Base-by-base conservation (phyloP, 768 basidiomycete species). In the Sporobolomyces phaffii region DNA sequence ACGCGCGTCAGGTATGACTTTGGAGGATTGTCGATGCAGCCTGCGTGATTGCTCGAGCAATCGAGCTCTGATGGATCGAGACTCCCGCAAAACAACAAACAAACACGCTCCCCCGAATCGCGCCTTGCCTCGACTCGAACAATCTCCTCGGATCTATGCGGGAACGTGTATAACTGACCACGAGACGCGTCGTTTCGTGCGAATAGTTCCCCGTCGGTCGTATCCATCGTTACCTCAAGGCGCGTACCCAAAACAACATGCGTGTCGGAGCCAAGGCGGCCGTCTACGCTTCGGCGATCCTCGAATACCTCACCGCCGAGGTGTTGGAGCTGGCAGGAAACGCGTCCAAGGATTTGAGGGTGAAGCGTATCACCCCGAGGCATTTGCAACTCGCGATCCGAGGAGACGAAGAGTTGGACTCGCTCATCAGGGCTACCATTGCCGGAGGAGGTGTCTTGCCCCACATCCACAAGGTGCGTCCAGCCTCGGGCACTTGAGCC, bases 231-330 rank as follows among this genome's bases (percentile, higher is more conserved):
- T 94, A 90, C 80, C 80, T 96, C 72, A 92, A 96, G 78, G 87
- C 87, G 76, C 84, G 88, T 71, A 94, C 90, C 22, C 89, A 91
- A 77, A 87, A 93, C 79, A 93, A 92, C 76, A 87, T 94, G 60
- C 88, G 92, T 41, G 91, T 98, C 70, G 93, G 92, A 33, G 93
- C 91, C n/a, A 96, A 96, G 77, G 92, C 92, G 31, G 91, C 93
- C 13, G 93, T 97, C 20, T 94, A 94, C 78, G 91, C 90, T n/a
- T 87, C 89, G 41, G 92, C 93, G 36, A 91, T 96, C 72, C 82
- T 96, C 62, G 93, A 98, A 78, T 97, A 98, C 76, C 82, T 98
- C 57, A 94, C 92, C 0, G 93, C 93, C 14, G 93, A 98, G 77
- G 93, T 98, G 13, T 81, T 98, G 58, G 93, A 97, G 77, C 84